Percentiles rank a stretch among this genome's conserved stretches.
These are phyloP conservation scores for Stephanocyclus meneghinianus DNA, from an alignment of 352 stramenopile species.

Conservation along the genomic window DNA sequence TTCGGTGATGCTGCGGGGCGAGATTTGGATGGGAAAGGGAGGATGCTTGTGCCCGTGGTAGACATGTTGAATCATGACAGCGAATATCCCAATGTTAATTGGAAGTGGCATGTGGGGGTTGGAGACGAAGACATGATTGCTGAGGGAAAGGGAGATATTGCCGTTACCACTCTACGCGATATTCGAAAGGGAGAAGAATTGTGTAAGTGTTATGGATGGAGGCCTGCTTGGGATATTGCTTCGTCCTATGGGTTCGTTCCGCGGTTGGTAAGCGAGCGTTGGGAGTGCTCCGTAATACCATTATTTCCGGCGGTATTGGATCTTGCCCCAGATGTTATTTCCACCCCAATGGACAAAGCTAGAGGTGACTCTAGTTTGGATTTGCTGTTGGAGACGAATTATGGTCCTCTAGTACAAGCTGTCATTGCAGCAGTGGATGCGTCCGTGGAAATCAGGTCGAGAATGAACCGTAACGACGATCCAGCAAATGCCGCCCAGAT, in stretches of 20 bases:
- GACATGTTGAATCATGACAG: slow-evolving; percentile 9
- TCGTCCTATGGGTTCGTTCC: slow-evolving; percentile 35
- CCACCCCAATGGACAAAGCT: slow-evolving; percentile 9
- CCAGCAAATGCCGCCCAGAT: background rate
- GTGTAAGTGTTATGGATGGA: slow-evolving; percentile 37
- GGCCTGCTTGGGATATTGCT: slow-evolving; percentile 33
- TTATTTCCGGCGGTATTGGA: slow-evolving; percentile 37
- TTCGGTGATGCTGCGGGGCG: slow-evolving; percentile 36
- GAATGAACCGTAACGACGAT: slow-evolving; percentile 1
- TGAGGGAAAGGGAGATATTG: background rate
- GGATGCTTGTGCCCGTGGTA: background rate
- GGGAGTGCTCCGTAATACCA: slow-evolving; percentile 33
- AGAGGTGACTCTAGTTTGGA: slow-evolving; percentile 21
- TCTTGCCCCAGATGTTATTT: slow-evolving; percentile 21
- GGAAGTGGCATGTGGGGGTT: background rate
- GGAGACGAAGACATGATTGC: background rate
- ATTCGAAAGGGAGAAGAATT: slow-evolving; percentile 41
- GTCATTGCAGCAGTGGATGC: slow-evolving; percentile 28
- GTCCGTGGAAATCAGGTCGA: background rate
- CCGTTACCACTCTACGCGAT: slow-evolving; percentile 12
- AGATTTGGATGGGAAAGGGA: slow-evolving; percentile 34
- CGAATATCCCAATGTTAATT: background rate
- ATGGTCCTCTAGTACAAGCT: slow-evolving; percentile 24
- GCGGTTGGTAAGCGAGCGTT: slow-evolving; percentile 16
- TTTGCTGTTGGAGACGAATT: slow-evolving; percentile 39